Percentiles rank a stretch among this genome's conserved stretches.
Evolutionary conservation across 257 asterid species (phyloP).

Genomic region (Jaltomata sinuosa): DNA sequence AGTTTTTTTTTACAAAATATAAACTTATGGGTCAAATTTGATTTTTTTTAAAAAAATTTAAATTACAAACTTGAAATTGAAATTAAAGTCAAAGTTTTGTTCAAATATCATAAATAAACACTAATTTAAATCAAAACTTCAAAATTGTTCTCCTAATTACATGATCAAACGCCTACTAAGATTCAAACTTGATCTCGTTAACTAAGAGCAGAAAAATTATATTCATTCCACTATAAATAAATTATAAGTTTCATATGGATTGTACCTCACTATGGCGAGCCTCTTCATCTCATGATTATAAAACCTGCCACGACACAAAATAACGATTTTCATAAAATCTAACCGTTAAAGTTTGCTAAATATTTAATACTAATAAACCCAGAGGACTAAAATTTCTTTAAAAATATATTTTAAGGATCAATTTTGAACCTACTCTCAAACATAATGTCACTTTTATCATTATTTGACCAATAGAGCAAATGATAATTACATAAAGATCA

Average conservation of each 20-base stretch:
- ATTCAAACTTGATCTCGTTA: no score
- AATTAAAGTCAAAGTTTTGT: no score
- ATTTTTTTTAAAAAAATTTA: no score
- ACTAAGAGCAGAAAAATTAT: no score
- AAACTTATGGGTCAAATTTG: no score
- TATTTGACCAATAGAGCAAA: background rate
- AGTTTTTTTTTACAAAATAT: no score
- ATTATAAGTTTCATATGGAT: background rate
- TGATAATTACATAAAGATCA: background rate
- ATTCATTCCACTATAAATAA: background rate
- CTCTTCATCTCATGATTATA: background rate
- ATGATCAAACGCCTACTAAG: no score
- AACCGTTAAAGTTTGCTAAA: background rate
- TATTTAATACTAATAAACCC: background rate
- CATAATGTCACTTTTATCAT: background rate
- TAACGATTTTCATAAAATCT: background rate
- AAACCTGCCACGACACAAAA: background rate
- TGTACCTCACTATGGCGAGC: background rate
- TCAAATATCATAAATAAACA: no score
- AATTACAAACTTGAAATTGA: no score
- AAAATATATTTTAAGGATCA: background rate
- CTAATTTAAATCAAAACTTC: no score
- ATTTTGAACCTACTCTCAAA: background rate
- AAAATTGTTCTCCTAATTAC: no score
- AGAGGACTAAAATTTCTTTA: background rate